phyloP scores from a whole-genome alignment of 2,329 filamentous ascomycete species.

The Paracoccidioides brasiliensis region DNA sequence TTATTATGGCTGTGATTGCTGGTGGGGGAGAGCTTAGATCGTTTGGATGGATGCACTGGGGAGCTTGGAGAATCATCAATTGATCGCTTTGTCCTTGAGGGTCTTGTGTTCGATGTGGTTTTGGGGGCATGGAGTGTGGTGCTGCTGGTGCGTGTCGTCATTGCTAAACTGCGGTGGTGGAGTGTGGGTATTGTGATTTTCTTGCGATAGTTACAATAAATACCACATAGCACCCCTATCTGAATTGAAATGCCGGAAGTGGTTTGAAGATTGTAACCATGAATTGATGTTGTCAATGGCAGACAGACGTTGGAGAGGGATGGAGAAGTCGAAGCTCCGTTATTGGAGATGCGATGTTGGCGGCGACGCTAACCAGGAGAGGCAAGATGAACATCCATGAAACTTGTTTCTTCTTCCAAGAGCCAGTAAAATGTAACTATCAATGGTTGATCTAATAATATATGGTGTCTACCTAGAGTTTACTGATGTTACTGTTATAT shows the following conservation, averaged over 20 bases:
- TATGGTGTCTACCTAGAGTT: no score
- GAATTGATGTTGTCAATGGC: background rate
- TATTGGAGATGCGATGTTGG: background rate
- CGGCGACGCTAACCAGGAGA: background rate
- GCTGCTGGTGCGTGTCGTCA: background rate
- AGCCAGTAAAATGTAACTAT: no score
- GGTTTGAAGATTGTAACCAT: background rate
- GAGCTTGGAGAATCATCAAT: background rate
- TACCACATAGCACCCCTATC: background rate
- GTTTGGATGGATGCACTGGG: background rate
- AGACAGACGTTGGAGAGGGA: background rate
- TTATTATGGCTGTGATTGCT: background rate
- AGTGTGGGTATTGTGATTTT: background rate
- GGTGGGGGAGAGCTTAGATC: background rate
- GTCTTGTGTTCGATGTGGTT: background rate
- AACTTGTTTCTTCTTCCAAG: no score
- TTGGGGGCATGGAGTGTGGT: background rate
- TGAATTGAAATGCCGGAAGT: background rate
- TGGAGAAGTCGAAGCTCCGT: background rate
- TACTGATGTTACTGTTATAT: no score
- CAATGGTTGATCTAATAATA: no score
- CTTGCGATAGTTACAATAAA: background rate
- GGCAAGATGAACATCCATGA: background rate
- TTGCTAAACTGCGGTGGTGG: background rate
- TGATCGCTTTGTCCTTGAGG: background rate